phyloP scores from a whole-genome alignment of 169 alveolate genomes.

The Cryptosporidium ryanae region DNA sequence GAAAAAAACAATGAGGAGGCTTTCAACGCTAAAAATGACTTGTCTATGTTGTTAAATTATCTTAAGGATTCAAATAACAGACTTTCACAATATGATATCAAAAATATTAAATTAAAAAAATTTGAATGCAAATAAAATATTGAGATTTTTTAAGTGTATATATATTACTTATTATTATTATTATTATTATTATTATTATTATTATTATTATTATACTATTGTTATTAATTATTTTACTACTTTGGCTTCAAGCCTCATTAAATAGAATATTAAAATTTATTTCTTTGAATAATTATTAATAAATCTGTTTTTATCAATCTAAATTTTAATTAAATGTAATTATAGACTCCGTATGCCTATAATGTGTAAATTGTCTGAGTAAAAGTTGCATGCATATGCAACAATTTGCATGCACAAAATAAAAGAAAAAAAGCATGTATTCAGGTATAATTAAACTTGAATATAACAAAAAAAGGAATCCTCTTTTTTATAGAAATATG shows the following conservation, averaged over 20 bases:
- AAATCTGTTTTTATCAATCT: too few relatives aligned
- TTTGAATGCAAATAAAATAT: neutral
- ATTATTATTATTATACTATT: neutral
- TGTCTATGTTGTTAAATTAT: conserved; percentile 4
- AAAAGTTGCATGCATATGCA: conserved; percentile 16
- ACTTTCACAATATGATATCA: conserved; percentile 31
- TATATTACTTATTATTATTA: too few relatives aligned
- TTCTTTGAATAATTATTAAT: neutral
- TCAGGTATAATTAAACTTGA: neutral
- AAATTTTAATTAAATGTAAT: neutral
- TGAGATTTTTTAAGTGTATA: too few relatives aligned
- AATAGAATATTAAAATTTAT: too few relatives aligned
- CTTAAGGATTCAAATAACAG: conserved; percentile 23
- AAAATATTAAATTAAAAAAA: neutral
- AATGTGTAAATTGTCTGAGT: neutral
- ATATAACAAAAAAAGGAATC: neutral
- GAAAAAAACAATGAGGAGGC: neutral
- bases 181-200: too few relatives aligned
- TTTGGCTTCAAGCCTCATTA: too few relatives aligned
- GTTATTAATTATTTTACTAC: neutral
- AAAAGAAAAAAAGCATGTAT: neutral
- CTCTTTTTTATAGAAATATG: neutral
- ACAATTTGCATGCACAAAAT: neutral
- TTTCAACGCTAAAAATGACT: neutral
- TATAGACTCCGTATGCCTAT: neutral